Conservation (phyloP, 441 rosid species). For the Adansonia madagascariensis region DNA sequence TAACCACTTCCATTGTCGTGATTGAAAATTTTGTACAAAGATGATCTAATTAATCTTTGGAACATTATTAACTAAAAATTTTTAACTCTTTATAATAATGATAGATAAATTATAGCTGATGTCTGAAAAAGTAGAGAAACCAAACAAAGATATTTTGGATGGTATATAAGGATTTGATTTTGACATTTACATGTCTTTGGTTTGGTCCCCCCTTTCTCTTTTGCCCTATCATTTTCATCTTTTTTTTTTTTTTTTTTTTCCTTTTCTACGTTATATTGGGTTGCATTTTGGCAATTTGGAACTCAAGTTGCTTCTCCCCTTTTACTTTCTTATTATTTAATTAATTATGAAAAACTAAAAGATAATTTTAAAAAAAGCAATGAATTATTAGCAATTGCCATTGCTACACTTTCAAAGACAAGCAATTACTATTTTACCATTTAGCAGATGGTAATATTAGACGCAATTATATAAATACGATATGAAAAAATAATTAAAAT, state of each 20-base stretch:
- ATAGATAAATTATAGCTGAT: neutral
- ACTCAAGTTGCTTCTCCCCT: neutral
- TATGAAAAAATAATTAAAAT: too few relatives aligned
- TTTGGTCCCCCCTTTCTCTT: neutral
- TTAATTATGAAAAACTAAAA: neutral
- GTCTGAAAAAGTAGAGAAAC: conserved; percentile 34
- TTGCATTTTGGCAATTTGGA: neutral
- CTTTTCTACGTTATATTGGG: neutral
- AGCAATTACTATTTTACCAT: neutral
- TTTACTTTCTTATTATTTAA: neutral
- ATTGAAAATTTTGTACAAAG: neutral
- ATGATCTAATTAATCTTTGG: neutral
- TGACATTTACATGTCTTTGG: neutral
- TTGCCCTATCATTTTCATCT: neutral
- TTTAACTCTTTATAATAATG: neutral
- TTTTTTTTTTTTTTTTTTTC: neutral
- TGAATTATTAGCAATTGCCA: too few relatives aligned
- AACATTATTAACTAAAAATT: neutral
- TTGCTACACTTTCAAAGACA: neutral
- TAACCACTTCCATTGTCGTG: neutral
- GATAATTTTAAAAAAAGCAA: neutral
- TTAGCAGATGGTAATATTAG: too few relatives aligned
- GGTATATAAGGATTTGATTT: neutral
- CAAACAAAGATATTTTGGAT: conserved; percentile 29
- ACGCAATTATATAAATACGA: too few relatives aligned